These are phyloP conservation scores for Escallonia rubra DNA, from an alignment of 129 eudicot species.

Conservation along the genomic window DNA sequence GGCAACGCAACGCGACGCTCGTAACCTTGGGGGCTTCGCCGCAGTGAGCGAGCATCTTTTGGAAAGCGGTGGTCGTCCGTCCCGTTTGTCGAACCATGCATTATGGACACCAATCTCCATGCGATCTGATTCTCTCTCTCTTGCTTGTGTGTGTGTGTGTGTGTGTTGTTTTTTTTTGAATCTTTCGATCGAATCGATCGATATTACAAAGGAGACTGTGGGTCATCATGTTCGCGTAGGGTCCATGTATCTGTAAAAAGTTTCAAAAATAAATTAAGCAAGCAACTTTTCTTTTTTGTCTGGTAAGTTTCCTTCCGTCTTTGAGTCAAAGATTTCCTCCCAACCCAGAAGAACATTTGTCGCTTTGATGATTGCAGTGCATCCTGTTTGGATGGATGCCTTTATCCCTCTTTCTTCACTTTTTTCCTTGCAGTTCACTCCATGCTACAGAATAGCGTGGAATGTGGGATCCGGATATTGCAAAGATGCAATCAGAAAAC, in stretches of 20 bases:
- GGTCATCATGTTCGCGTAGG: slow-evolving; percentile 26
- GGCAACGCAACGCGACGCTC: not conserved
- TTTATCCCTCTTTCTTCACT: slow-evolving; percentile 18
- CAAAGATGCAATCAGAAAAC: no score
- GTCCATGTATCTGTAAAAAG: not conserved
- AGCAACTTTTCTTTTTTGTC: no score
- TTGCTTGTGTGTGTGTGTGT: not conserved
- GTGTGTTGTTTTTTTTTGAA: slow-evolving; percentile 12
- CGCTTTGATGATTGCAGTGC: slow-evolving; percentile 72
- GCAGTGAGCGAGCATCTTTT: slow-evolving; percentile 45
- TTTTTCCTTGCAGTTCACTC: slow-evolving; percentile 3
- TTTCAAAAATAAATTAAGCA: no score
- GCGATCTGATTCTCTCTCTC: slow-evolving; percentile 43
- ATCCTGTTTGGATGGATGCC: slow-evolving; percentile 31
- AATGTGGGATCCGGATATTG: no score
- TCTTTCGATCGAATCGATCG: slow-evolving; percentile 47
- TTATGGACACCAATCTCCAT: slow-evolving; percentile 48
- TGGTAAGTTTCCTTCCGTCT: slow-evolving; percentile 1
- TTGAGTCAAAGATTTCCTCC: slow-evolving; percentile 37
- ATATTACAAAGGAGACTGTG: slow-evolving; percentile 31
- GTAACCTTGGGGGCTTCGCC: slow-evolving; percentile 15
- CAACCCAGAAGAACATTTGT: slow-evolving; percentile 42
- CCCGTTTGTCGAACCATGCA: slow-evolving; percentile 35
- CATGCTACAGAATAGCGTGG: no score
- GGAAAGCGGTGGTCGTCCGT: slow-evolving; percentile 53